A percentile compares a stretch with the other conserved stretches of the same genome.
These are phyloP conservation scores for Hyaloscypha finlandica DNA, from an alignment of 495 filamentous ascomycete species.

Conservation along the genomic window DNA sequence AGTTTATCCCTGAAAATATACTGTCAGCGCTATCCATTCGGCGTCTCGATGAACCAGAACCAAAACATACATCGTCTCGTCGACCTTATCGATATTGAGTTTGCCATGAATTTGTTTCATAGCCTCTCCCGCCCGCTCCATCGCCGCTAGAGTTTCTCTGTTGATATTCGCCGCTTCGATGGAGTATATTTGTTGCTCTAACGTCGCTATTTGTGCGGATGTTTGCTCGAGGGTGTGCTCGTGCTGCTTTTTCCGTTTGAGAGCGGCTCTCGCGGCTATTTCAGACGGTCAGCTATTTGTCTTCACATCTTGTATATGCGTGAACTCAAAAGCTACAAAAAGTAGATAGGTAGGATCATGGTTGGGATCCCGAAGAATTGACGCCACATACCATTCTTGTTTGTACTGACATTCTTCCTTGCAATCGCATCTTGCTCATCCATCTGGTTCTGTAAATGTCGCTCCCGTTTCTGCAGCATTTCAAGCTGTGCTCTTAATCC, in stretches of 20 bases:
- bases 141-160: constrained; percentile 89
- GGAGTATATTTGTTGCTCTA: constrained; percentile 94
- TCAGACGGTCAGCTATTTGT: constrained; percentile 25
- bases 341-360: neutral
- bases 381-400: constrained; percentile 79
- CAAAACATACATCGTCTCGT: constrained; percentile 86
- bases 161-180: constrained; percentile 99
- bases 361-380: neutral
- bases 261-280: constrained; percentile 84
- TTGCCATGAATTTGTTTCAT: constrained; percentile 92
- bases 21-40: constrained; percentile 30
- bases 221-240: constrained; percentile 92
- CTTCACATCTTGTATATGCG: neutral
- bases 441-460: constrained; percentile 86
- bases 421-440: constrained; percentile 89
- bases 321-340: neutral
- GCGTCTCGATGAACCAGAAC: neutral
- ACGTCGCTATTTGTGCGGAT: constrained; percentile 79
- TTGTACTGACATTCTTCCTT: constrained; percentile 84
- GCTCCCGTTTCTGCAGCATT: constrained; percentile 97
- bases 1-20: constrained; percentile 74
- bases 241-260: constrained; percentile 91
- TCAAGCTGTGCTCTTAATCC: constrained; percentile 84
- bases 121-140: constrained; percentile 84
- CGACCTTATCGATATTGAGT: constrained; percentile 89